A percentile compares a stretch with the other conserved stretches of the same genome.
These are phyloP conservation scores for Fomitiporia mediterranea DNA, from an alignment of 1,284 basidiomycete species.

Conservation along the genomic window DNA sequence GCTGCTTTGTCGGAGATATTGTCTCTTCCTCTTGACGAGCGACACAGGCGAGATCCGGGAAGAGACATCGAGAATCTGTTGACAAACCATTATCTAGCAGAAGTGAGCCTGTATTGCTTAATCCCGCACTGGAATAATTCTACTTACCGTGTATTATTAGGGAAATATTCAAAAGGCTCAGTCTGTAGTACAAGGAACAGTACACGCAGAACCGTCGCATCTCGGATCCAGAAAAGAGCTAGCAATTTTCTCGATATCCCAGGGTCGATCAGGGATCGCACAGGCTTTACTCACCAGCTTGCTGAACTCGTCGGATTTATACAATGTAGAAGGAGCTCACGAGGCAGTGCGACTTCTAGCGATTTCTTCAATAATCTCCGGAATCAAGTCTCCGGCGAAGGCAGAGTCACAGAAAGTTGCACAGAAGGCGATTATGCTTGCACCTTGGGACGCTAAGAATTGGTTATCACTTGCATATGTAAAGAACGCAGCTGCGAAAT, in stretches of 20 bases:
- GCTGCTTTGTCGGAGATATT: constrained; percentile 83
- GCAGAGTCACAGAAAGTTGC: constrained; percentile 39
- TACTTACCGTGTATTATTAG: too few relatives aligned
- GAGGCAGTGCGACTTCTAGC: constrained; percentile 43
- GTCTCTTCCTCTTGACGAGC: constrained; percentile 56
- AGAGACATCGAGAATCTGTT: constrained; percentile 65
- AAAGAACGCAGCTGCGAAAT: constrained; percentile 19
- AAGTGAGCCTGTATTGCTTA: too few relatives aligned
- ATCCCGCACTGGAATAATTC: too few relatives aligned
- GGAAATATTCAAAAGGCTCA: constrained; percentile 46
- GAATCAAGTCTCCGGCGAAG: constrained; percentile 22
- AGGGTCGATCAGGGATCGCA: constrained; percentile 37
- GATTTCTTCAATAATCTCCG: constrained; percentile 33
- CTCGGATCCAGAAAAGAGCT: constrained; percentile 45
- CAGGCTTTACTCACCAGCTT: constrained; percentile 33
- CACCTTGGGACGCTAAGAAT: constrained; percentile 52
- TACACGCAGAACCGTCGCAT: constrained; percentile 52
- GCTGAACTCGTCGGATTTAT: constrained; percentile 27
- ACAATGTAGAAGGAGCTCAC: constrained; percentile 30
- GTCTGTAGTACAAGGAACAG: constrained; percentile 49
- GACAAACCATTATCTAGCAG: constrained; percentile 59
- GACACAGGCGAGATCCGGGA: constrained; percentile 58
- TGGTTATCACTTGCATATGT: constrained; percentile 63
- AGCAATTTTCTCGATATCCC: constrained; percentile 50
- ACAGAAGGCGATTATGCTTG: constrained; percentile 64